Evolutionary conservation across 305 asterid species (phyloP), one percentile per base, ranked within the genome.

Genomic region (Solanum hybrid): DNA sequence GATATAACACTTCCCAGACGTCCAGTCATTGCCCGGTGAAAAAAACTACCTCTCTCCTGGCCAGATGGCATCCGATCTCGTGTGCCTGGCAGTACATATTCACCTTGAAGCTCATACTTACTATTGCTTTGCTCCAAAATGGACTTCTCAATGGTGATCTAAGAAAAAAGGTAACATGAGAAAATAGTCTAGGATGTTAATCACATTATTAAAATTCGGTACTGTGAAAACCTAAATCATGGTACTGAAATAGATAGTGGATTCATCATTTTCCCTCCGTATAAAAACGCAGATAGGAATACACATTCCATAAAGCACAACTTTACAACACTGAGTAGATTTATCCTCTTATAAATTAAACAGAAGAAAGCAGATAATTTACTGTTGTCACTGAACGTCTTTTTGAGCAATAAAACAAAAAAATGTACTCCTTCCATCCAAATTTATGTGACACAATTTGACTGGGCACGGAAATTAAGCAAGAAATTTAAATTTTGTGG

Each of bases 91-190:
- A 98, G 94, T 85, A 98, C 99, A 94, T 98, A 98, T 93, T 98
- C 99, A 91, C 98, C 99, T 93, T 98, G 99, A 72, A 98, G 96
- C 92, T 98, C 99, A 90, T 98, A 98, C 91, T 96, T 96, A 95
- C 99, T 98, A 89, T 91, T 96, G 93, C 95, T 96, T 94, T 98
- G 99, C 92, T 98, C 99, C 96, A 98, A 94, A 90, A 94, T 89
- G 88, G 98, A 95, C 94, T 95, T 97, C 92, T 98, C 99, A 36
- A 98, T 95, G 77, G 98, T 98, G 90, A 98, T 96, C 99, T 98
- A 93, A 88, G 46, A 56, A 56, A 85, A 69, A 56, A 85, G 87
- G 76, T 85, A 22, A 27, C 75, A 56, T 40, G 76, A 85, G 86
- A 80, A 80, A 80, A 80, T 80, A 37, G 36, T 80, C 14, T 13